Evolutionary conservation across 768 basidiomycete genomes (phyloP).

Genomic region (Boletus rex-veris): DNA sequence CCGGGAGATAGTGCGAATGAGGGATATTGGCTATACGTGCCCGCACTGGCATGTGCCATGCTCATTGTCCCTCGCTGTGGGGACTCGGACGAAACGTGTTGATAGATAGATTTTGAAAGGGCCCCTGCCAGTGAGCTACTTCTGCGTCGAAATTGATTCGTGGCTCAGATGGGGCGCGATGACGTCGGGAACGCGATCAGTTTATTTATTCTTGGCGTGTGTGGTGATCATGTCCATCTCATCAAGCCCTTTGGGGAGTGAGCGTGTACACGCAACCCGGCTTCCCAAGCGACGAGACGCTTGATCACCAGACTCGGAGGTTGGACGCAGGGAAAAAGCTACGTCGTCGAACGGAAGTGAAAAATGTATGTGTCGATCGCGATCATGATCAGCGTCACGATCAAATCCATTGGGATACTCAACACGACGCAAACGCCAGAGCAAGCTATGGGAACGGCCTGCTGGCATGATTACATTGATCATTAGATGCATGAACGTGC

Average conservation of each 20-base stretch:
- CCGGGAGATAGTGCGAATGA: background rate
- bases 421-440: too few relatives aligned
- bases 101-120: background rate
- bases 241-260: background rate
- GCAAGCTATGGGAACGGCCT: too few relatives aligned
- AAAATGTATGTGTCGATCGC: background rate
- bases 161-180: background rate
- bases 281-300: background rate
- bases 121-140: background rate
- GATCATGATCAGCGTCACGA: background rate
- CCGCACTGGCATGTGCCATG: conserved; percentile 4
- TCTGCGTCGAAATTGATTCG: background rate
- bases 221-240: background rate
- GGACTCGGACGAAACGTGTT: background rate
- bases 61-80: background rate
- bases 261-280: background rate
- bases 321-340: background rate
- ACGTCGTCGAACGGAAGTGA: background rate
- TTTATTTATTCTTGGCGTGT: background rate
- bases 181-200: background rate
- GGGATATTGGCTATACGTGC: conserved; percentile 21
- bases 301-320: background rate
- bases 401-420: background rate
- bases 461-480: too few relatives aligned
- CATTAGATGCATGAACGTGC: too few relatives aligned